Base-by-base conservation (phyloP, 768 basidiomycete species). In the Amanita rimosa region DNA sequence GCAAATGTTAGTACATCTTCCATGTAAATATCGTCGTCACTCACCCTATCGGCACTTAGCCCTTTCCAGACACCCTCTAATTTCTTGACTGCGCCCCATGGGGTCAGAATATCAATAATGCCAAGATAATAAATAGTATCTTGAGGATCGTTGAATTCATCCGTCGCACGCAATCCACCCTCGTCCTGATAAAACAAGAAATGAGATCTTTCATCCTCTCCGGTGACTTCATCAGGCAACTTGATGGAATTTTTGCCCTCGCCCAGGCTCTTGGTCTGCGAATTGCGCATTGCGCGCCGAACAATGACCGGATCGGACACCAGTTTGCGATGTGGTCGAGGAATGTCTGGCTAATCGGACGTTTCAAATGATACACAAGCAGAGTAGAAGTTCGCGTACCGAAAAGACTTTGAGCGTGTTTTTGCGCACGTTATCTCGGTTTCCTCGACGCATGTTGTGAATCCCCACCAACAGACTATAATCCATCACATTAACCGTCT, bases 151-250 rank as follows among this genome's bases (percentile, higher is more conserved):
- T 98, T 95, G 7, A 64, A 65, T 57, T 97, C 94, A 62, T 94
- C 81, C 14, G 95, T 96, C 31, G 93, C 90, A 27, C 85, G 75
- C 38, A 95, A 60, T 0, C 96, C 96, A 10, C 93, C 93, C 57
- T 98, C 96, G 60, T 99, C 94, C 57, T 94, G 90, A 60, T 96
- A 97, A 65, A 99, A 99, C 22, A 97, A 64, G 61, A 95, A 91
- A 50, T 88, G 78, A 29, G 80, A 72, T 13, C 78, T 67, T 50
- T 85, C 79, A 33, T 49, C 26, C 8, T 31, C 48, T 31, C 79
- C 76, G 1, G 75, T 72, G 58, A 85, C 75, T 58, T 76, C 67
- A 57, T 84, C 83, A 0, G 79, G 83, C 24, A 83, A 69, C 48
- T 75, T 68, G 29, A 79, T 65, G 0, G 71, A 65, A 6, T 62